phyloP scores from a whole-genome alignment of 306 rosid genomes.

The Acacia acuminata region DNA sequence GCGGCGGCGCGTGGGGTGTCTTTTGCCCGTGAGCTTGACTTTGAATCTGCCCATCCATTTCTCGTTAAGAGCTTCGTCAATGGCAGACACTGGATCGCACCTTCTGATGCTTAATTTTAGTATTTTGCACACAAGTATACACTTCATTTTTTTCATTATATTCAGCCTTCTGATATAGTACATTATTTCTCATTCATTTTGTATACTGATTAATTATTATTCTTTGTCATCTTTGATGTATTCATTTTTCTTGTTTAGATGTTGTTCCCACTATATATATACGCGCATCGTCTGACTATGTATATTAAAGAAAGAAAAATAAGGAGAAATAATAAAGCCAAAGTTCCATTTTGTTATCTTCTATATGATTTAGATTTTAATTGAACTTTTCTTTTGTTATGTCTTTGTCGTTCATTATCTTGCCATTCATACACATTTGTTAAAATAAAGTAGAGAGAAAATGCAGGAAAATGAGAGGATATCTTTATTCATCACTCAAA shows the following conservation, averaged over 20 bases:
- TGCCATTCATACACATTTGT: too few species aligned
- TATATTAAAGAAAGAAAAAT: background rate
- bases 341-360: background rate
- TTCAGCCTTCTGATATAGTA: background rate
- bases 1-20: conserved; percentile 53
- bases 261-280: background rate
- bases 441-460: too few species aligned
- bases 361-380: background rate
- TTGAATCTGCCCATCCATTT: conserved; percentile 71
- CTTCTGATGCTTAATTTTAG: conserved; percentile 58
- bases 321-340: background rate
- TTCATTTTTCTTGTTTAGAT: background rate
- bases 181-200: background rate
- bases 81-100: conserved; percentile 92
- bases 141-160: background rate
- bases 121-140: background rate
- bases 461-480: too few species aligned
- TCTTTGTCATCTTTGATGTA: conserved; percentile 14
- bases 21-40: conserved; percentile 72
- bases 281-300: background rate
- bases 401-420: background rate
- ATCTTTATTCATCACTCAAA: too few species aligned
- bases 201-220: background rate
- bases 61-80: conserved; percentile 82
- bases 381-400: background rate